Evolutionary conservation across 805 yeast genomes (phyloP).

Genomic region (Ogataea nitratoaversa): DNA sequence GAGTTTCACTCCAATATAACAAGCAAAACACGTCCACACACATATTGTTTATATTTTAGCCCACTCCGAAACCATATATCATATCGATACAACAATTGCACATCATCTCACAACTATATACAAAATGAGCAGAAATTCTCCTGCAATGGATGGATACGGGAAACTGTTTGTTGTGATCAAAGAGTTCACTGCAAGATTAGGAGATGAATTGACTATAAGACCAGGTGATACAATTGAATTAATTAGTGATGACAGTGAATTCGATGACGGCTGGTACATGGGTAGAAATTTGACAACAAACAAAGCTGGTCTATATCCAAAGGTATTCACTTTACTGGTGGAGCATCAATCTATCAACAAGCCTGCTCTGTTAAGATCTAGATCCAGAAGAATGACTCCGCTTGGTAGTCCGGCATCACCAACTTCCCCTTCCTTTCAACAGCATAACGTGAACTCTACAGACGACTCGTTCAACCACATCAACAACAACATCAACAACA

Average conservation of each 20-base stretch:
- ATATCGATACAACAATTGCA: not conserved
- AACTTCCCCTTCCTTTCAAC: slow-evolving; percentile 4
- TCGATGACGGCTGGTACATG: slow-evolving; percentile 96
- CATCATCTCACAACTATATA: too few relatives aligned
- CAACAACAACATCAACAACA: slow-evolving; percentile 1
- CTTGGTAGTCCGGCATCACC: slow-evolving; percentile 23
- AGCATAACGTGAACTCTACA: slow-evolving; percentile 7
- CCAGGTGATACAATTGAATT: slow-evolving; percentile 87
- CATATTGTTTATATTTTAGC: too few relatives aligned
- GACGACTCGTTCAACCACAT: slow-evolving; percentile 4
- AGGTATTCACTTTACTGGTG: slow-evolving; percentile 49
- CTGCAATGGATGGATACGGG: slow-evolving; percentile 15
- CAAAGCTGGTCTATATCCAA: slow-evolving; percentile 86
- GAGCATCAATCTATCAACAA: slow-evolving; percentile 10
- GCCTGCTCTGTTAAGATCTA: slow-evolving; percentile 49
- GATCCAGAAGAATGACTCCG: slow-evolving; percentile 48
- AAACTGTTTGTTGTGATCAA: slow-evolving; percentile 59
- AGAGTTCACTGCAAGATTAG: slow-evolving; percentile 81
- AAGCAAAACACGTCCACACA: too few relatives aligned
- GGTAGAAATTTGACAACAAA: slow-evolving; percentile 72
- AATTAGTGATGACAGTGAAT: slow-evolving; percentile 87
- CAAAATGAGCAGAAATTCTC: not conserved
- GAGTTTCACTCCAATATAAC: too few relatives aligned
- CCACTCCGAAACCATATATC: too few relatives aligned
- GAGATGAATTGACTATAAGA: slow-evolving; percentile 78